Evolutionary conservation across 148 eudicot genomes (phyloP).

Genomic region (Nyssa sinensis): DNA sequence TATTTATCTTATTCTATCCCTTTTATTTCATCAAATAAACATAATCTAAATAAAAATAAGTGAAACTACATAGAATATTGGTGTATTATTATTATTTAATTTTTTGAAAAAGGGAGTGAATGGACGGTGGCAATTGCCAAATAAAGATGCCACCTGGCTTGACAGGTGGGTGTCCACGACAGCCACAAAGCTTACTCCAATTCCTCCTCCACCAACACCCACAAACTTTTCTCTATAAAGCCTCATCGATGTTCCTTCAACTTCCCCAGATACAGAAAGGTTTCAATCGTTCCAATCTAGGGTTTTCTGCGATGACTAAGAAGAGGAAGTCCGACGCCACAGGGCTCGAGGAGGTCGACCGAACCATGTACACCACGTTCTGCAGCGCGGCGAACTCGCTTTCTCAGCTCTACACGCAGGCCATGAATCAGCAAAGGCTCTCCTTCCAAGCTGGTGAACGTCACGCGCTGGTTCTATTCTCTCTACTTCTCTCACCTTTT

Average conservation of each 20-base stretch:
- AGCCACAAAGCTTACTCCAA: not conserved
- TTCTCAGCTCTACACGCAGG: constrained; percentile 57
- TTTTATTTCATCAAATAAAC: too few species aligned
- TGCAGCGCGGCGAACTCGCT: constrained; percentile 54
- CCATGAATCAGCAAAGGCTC: constrained; percentile 55
- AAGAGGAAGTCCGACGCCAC: constrained; percentile 46
- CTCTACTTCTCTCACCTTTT: not conserved
- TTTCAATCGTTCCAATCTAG: not conserved
- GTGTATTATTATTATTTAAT: too few species aligned
- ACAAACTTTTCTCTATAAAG: too few species aligned
- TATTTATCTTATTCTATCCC: too few species aligned
- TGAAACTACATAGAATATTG: too few species aligned
- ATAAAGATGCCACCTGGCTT: too few species aligned
- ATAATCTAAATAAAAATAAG: too few species aligned
- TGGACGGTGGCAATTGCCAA: too few species aligned
- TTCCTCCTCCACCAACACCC: not conserved
- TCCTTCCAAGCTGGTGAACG: constrained; percentile 61
- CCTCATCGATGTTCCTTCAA: not conserved
- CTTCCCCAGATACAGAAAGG: not conserved
- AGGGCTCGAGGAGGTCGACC: constrained; percentile 56
- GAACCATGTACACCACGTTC: constrained; percentile 50
- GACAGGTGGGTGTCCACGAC: too few species aligned
- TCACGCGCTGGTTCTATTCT: constrained; percentile 29
- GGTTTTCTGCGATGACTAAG: constrained; percentile 34
- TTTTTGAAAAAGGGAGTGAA: too few species aligned